Base-by-base conservation (phyloP, 768 basidiomycete species). In the Gloeostereum incarnatum region DNA sequence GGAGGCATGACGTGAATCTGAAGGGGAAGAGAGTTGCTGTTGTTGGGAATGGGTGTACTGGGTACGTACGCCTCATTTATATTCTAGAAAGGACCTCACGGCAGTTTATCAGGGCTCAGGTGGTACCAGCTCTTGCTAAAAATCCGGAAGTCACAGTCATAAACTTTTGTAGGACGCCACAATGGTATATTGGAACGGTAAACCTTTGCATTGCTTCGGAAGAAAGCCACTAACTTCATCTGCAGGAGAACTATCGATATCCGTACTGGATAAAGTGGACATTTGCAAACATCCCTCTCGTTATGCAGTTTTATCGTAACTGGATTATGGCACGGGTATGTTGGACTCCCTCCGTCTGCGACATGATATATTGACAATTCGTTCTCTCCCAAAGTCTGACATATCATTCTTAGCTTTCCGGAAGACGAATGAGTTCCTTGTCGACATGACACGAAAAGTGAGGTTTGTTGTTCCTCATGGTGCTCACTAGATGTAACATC, bases 1-100 rank as follows among this genome's bases (percentile, higher is more conserved):
- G 80, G 80, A 55, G 63, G 31, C 71, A 75, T 35, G 71, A 71
- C 46, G 63, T 79, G 13, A 50, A 62, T 31, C 49, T 80, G 39
- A 57, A 56, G 41, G 69, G 68, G 2, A 77, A 75, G 53, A 58
- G 62, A 19, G 65, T 82, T 5, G 77, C 71, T 1, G 69, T 81
- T 10, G 69, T 80, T 49, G 78, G 78, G 26, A 78, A 78, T 48
- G 78, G 75, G 3, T 77, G 70, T 44, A 75, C 72, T 29, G 76
- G 67, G 66, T 76, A 49, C 47, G 66, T 61, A 11, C 18, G 43
- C 45, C 18, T 45, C 47, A 41, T 41, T 30, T 38, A 34, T 19
- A 29, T 3, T 7, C 4, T 34, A 4, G 33, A 30, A 29, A 18
- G 11, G 19, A 24, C 13, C 4, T 8, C 4, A 37, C 24, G 4